These are phyloP conservation scores for Ocimum tenuiflorum DNA, from an alignment of 257 asterid genomes.

Conservation along the genomic window DNA sequence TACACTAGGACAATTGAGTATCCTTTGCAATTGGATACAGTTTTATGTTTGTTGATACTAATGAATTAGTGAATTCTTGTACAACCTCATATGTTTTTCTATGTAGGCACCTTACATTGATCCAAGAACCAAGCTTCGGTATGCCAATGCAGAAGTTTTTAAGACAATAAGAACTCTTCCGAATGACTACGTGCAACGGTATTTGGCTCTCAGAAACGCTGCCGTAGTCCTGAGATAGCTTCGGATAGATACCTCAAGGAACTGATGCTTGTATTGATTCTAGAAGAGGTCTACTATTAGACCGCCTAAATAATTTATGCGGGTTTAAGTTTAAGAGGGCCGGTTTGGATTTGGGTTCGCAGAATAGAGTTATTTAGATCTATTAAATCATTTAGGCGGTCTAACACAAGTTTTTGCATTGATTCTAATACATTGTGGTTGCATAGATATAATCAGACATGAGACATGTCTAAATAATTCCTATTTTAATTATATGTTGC, in stretches of 20 bases:
- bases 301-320: background rate
- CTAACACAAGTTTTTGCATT: too few species aligned
- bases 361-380: too few species aligned
- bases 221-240: slow-evolving; percentile 72
- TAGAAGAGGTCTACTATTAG: background rate
- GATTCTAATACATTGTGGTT: too few species aligned
- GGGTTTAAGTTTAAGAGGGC: too few species aligned
- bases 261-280: background rate
- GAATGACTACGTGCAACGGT: slow-evolving; percentile 81
- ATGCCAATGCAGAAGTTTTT: slow-evolving; percentile 79
- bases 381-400: too few species aligned
- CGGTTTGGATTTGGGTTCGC: too few species aligned
- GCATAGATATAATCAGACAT: too few species aligned
- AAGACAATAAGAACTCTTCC: slow-evolving; percentile 83
- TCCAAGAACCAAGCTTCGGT: slow-evolving; percentile 92
- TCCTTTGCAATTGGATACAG: background rate
- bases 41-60: background rate
- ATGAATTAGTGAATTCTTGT: background rate
- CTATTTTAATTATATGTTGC: too few species aligned
- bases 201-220: slow-evolving; percentile 89
- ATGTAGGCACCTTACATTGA: slow-evolving; percentile 87
- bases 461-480: too few species aligned
- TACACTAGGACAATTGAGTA: background rate
- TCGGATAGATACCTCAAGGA: background rate
- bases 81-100: background rate